Base-by-base conservation (phyloP, 2,329 filamentous ascomycete genomes). In the Nigrospora sphaerica region DNA sequence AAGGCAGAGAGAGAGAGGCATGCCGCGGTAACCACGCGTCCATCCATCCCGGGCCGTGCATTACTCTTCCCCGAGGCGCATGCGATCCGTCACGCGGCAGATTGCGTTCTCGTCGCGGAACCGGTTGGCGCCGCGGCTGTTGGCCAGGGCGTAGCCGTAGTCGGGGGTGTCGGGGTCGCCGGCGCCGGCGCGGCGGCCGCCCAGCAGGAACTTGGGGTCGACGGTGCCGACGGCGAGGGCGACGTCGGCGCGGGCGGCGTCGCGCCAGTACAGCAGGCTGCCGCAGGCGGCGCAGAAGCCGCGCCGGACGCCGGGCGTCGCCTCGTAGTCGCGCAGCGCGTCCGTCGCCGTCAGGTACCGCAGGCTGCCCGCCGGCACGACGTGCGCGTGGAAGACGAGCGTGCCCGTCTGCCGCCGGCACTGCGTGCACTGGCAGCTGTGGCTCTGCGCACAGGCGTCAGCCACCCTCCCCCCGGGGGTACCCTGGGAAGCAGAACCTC, bases 361-460 rank as follows among this genome's bases (percentile, higher is more conserved):
- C 18, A 77, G 57, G 37, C 63, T 57, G 3, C 46, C 49, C 50
- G 57, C 45, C 5, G 65, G 65, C 1, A 75, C 53, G 6, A 46
- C 55, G 54, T 77, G 68, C 42, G 65, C 59, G 46, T 64, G 59
- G 50, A 69, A 64, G 53, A 76, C 59, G 45, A 79, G 65, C 4
- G 68, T 57, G 44, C 74, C 75, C 9, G 72, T 72, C 49, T 71
- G 67, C 47, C 73, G 73, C 55, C 76, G 74, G 59, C 75, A 78
- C 56, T 78, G 75, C 7, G 71, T 73, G 62, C 76, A 80, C 53
- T 79, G 74, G 56, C 75, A 80, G 7, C 70, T 75, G 39, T 60
- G 57, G 49, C 65, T 64, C 71, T 74, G 41, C 45, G 37, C 4
- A 16, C 12, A 19, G 16, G 13, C 12, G 34, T 31, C 18, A 32